Evolutionary conservation across 2,329 filamentous ascomycete species (phyloP).

Genomic region (Geosmithia morbida): DNA sequence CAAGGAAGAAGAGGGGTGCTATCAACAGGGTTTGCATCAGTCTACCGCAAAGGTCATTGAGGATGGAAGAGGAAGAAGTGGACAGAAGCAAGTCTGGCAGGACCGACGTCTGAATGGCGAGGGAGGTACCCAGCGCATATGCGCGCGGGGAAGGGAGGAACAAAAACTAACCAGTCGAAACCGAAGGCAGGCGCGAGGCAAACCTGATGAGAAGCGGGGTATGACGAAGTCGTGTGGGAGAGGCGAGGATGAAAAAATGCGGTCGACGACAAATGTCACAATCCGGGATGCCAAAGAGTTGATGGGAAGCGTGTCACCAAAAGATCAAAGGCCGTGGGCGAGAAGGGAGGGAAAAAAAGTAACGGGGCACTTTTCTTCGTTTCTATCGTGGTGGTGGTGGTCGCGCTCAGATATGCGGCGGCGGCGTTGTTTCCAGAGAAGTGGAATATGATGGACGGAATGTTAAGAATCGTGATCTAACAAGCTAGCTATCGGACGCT

Average conservation of each 20-base stretch:
- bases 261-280: not conserved
- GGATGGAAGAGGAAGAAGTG: not conserved
- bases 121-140: not conserved
- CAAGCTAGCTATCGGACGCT: not conserved
- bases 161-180: not conserved
- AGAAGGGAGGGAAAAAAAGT: not conserved
- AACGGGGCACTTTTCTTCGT: not conserved
- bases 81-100: not conserved
- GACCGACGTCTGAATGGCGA: not conserved
- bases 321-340: not conserved
- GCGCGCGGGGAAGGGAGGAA: not conserved
- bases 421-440: not conserved
- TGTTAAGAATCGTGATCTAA: slow-evolving; percentile 5
- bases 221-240: not conserved
- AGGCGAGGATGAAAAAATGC: not conserved
- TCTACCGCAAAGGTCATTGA: not conserved
- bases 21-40: not conserved
- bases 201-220: slow-evolving; percentile 4
- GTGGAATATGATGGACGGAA: slow-evolving; percentile 9
- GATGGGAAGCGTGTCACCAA: not conserved
- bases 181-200: not conserved
- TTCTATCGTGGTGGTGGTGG: not conserved
- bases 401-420: not conserved
- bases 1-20: not conserved
- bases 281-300: not conserved